A percentile compares a stretch with the other conserved stretches of the same genome.
phyloP scores from a whole-genome alignment of 1,139 yeast genomes.

The Blastobotrys petasosporus region DNA sequence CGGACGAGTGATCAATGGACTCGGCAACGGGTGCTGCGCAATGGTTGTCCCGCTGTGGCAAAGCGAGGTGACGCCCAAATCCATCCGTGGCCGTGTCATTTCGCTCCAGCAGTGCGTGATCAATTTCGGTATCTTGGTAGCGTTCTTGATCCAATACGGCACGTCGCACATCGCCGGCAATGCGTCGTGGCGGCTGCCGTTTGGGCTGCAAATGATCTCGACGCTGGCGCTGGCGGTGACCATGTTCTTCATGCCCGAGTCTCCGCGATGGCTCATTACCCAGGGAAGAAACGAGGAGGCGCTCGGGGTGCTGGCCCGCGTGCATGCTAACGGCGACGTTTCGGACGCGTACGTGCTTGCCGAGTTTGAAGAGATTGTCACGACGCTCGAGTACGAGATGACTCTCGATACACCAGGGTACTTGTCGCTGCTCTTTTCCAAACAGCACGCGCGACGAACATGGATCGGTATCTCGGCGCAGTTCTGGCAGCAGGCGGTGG shows the following conservation, averaged over 20 bases:
- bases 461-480: conserved; percentile 18
- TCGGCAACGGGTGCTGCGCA: conserved; percentile 53
- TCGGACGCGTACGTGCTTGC: conserved; percentile 50
- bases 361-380: conserved; percentile 55
- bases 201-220: conserved; percentile 42
- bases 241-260: conserved; percentile 67
- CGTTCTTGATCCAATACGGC: conserved; percentile 76
- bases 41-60: conserved; percentile 55
- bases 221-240: conserved; percentile 41
- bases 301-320: conserved; percentile 50
- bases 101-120: conserved; percentile 30
- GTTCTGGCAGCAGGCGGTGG: conserved; percentile 59
- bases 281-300: conserved; percentile 52
- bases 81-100: conserved; percentile 42
- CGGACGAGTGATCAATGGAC: conserved; percentile 40
- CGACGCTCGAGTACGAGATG: conserved; percentile 57
- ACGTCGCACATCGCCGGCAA: conserved; percentile 45
- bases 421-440: conserved; percentile 55
- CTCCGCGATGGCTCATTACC: conserved; percentile 66
- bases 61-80: conserved; percentile 52
- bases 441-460: conserved; percentile 34
- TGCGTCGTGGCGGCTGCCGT: conserved; percentile 34
- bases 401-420: conserved; percentile 49
- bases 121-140: conserved; percentile 52
- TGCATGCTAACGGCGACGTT: conserved; percentile 39